These are phyloP conservation scores for Didymella pinodella DNA, from an alignment of 2,329 filamentous ascomycete genomes.

Conservation along the genomic window DNA sequence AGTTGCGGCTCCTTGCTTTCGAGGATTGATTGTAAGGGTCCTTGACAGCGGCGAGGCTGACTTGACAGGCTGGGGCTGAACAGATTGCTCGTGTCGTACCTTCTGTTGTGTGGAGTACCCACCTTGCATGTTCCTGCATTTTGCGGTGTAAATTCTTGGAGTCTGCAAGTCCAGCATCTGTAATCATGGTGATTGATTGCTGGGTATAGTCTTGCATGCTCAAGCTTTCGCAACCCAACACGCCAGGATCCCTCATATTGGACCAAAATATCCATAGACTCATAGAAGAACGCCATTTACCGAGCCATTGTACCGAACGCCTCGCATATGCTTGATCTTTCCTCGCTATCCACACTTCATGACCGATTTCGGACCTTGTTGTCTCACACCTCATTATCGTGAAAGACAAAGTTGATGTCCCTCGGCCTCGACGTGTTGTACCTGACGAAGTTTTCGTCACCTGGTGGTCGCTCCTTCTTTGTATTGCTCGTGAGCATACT, in stretches of 20 bases:
- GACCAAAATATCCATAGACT: background rate
- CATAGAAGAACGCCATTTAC: slow-evolving; percentile 5
- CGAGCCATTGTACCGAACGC: slow-evolving; percentile 1
- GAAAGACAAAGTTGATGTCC: slow-evolving; percentile 93
- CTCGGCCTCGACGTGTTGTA: slow-evolving; percentile 79
- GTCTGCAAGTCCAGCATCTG: background rate
- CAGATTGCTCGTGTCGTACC: background rate
- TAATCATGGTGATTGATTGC: slow-evolving; percentile 6
- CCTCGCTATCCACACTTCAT: background rate
- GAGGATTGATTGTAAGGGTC: background rate
- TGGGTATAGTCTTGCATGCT: slow-evolving; percentile 14
- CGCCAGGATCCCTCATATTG: background rate
- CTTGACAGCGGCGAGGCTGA: background rate
- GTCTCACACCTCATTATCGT: slow-evolving; percentile 73
- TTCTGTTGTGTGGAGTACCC: background rate
- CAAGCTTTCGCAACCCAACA: slow-evolving; percentile 1
- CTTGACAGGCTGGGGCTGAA: background rate
- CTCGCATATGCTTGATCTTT: background rate
- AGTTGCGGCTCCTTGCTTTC: slow-evolving; percentile 11
- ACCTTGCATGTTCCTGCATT: background rate
- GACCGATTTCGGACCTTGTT: background rate
- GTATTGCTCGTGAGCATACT: slow-evolving; percentile 97
- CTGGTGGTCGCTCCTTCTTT: slow-evolving; percentile 87
- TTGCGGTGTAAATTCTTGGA: background rate
- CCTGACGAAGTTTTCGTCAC: slow-evolving; percentile 87